Conservation (phyloP, 2,329 filamentous ascomycete genomes). For the Apiospora phragmitis region DNA sequence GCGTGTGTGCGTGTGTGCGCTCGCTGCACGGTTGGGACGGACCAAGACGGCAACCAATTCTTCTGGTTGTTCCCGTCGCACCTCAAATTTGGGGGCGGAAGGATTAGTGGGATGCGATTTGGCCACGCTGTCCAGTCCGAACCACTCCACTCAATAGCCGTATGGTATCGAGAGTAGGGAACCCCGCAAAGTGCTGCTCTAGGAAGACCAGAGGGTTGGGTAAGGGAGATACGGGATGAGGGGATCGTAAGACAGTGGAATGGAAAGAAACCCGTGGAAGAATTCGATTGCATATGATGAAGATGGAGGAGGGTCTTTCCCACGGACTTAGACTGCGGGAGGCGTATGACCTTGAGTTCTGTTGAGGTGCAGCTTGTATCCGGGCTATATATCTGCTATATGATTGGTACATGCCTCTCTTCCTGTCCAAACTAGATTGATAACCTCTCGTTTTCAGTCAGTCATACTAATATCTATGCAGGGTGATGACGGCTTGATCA, state of each 20-base stretch:
- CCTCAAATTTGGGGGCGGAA: neutral
- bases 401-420: neutral
- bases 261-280: neutral
- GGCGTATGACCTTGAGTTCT: neutral
- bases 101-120: neutral
- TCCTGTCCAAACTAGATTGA: neutral
- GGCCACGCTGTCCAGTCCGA: slow-evolving; percentile 1
- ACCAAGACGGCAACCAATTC: neutral
- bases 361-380: neutral
- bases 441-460: neutral
- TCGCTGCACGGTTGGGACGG: neutral
- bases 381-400: neutral
- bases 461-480: neutral
- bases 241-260: neutral
- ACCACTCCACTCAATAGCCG: neutral
- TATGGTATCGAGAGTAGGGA: neutral
- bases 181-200: neutral
- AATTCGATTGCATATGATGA: neutral
- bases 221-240: neutral
- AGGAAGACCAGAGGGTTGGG: neutral
- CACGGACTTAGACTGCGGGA: neutral
- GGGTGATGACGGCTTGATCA: neutral
- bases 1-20: neutral
- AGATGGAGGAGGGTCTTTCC: neutral
- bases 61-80: neutral